These are phyloP conservation scores for Wallacemonas rigidus DNA, from an alignment of 208 protist genomes.

Conservation along the genomic window DNA sequence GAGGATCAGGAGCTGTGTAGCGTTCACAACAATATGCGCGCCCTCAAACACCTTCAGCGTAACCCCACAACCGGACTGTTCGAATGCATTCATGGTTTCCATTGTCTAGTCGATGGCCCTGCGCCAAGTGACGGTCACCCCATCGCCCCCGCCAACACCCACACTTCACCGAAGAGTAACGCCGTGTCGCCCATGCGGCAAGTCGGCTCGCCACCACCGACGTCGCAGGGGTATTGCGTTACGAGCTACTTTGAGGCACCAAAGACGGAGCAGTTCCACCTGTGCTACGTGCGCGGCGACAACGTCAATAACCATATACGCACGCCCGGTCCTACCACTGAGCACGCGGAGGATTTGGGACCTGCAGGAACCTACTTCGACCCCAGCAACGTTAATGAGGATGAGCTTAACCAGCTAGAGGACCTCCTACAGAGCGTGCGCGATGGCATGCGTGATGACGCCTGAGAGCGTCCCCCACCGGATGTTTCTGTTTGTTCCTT, in stretches of 20 bases:
- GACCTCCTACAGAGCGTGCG: slow-evolving; percentile 73
- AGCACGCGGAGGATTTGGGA: background rate
- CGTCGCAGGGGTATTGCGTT: slow-evolving; percentile 6
- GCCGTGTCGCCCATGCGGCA: background rate
- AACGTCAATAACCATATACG: slow-evolving; percentile 11
- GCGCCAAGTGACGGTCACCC: background rate
- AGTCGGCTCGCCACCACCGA: background rate
- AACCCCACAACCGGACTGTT: slow-evolving; percentile 67
- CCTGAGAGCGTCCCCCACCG: background rate
- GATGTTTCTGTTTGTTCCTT: background rate
- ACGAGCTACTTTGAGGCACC: slow-evolving; percentile 18
- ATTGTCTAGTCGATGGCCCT: slow-evolving; percentile 84
- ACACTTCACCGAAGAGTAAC: slow-evolving; percentile 11
- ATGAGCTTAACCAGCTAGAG: slow-evolving; percentile 33
- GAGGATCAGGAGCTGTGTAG: slow-evolving; percentile 85
- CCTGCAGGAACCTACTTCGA: slow-evolving; percentile 10
- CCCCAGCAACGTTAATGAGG: slow-evolving; percentile 17
- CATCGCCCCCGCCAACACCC: background rate
- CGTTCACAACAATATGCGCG: slow-evolving; percentile 78
- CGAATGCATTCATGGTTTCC: slow-evolving; percentile 88
- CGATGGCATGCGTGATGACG: slow-evolving; percentile 23
- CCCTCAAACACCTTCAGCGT: slow-evolving; percentile 82
- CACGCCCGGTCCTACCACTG: slow-evolving; percentile 1
- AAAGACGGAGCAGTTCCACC: slow-evolving; percentile 10
- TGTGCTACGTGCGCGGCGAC: slow-evolving; percentile 12